Percentiles rank a stretch among this genome's conserved stretches.
These are phyloP conservation scores for Schwanniomyces pseudopolymorphus DNA, from an alignment of 805 yeast species.

Conservation along the genomic window DNA sequence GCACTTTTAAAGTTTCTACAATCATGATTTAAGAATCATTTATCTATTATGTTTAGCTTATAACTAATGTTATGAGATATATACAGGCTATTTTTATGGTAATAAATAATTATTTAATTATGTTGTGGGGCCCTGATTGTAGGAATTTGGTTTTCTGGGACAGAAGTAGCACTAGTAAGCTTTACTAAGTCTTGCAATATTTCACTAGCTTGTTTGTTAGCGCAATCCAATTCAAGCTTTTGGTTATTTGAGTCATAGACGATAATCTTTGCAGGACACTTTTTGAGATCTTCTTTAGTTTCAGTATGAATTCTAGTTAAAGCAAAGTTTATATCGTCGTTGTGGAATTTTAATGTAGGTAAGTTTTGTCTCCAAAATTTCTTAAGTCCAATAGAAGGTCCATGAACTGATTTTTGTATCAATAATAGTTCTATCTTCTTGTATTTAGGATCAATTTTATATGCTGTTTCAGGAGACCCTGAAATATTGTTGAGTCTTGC, in stretches of 20 bases:
- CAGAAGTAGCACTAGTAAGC: slow-evolving; percentile 49
- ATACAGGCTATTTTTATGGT: slow-evolving; percentile 2
- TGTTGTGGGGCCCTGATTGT: slow-evolving; percentile 7
- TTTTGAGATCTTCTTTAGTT: slow-evolving; percentile 40
- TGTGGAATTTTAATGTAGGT: slow-evolving; percentile 80
- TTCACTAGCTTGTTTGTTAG: slow-evolving; percentile 44
- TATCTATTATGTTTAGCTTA: slow-evolving; percentile 18
- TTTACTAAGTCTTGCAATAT: slow-evolving; percentile 59
- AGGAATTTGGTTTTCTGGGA: slow-evolving; percentile 49
- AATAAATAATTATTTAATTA: not conserved
- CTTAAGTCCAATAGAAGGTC: slow-evolving; percentile 66
- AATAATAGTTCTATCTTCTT: slow-evolving; percentile 52
- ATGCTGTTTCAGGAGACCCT: slow-evolving; percentile 45
- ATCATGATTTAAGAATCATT: slow-evolving; percentile 15
- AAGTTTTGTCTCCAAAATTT: slow-evolving; percentile 73
- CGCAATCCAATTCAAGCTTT: slow-evolving; percentile 51
- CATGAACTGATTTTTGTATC: slow-evolving; percentile 38
- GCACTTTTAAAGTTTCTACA: slow-evolving; percentile 59
- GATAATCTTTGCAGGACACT: slow-evolving; percentile 47
- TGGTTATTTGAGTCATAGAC: slow-evolving; percentile 40
- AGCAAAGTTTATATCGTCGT: slow-evolving; percentile 64
- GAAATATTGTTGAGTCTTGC: slow-evolving; percentile 51
- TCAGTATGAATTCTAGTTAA: slow-evolving; percentile 53
- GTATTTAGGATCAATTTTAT: slow-evolving; percentile 22
- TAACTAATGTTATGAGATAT: slow-evolving; percentile 4